Conservation (phyloP, 176 grass and related monocot species). For the Cenchrus fungigraminus region DNA sequence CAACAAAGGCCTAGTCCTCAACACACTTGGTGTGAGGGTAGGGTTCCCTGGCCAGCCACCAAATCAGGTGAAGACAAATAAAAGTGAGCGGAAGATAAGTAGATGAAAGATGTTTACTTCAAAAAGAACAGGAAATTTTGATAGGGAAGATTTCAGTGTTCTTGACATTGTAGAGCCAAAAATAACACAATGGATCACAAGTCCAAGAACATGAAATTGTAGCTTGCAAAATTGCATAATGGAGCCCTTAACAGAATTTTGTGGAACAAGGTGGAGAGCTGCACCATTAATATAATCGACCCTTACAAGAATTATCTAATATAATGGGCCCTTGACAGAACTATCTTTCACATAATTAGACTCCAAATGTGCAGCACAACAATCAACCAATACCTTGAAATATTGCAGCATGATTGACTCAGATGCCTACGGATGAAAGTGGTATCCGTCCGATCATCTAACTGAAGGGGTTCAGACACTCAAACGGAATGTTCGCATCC, state of each 20-base stretch:
- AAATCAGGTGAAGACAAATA: not conserved
- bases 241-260: no score
- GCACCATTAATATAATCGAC: not conserved
- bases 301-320: not conserved
- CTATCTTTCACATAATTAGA: not conserved
- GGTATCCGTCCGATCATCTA: no score
- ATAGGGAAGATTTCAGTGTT: not conserved
- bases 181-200: slow-evolving; percentile 2
- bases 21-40: not conserved
- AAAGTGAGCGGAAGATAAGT: not conserved
- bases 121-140: not conserved
- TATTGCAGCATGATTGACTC: not conserved
- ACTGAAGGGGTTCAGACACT: no score
- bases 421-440: no score
- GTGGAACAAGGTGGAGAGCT: no score
- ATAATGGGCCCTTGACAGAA: not conserved
- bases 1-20: not conserved
- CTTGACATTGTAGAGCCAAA: not conserved
- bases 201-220: not conserved
- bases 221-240: not conserved
- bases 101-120: not conserved
- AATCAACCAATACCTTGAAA: not conserved
- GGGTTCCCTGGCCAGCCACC: not conserved
- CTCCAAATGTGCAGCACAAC: not conserved
- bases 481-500: no score